A percentile compares a stretch with the other conserved stretches of the same genome.
These are phyloP conservation scores for Chlorella sp. DNA, from an alignment of 139 green algal species.

Conservation along the genomic window DNA sequence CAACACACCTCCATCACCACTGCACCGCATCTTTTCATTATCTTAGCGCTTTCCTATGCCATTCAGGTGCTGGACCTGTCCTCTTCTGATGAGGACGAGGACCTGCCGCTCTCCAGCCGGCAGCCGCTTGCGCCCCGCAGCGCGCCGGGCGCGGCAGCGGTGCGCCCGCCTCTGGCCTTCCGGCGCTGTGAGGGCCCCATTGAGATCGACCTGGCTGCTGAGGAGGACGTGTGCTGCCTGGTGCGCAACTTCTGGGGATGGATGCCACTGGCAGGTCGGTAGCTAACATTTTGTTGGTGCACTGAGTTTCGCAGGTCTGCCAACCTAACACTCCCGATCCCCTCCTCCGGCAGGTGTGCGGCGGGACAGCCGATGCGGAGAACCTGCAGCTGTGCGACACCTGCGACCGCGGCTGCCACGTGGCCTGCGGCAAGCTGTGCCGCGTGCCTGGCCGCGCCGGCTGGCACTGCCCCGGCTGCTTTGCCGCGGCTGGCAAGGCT, in stretches of 20 bases:
- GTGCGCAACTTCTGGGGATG: neutral
- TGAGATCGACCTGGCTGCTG: conserved; percentile 6
- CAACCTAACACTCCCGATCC: no score
- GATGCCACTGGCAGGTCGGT: no score
- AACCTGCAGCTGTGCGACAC: conserved; percentile 40
- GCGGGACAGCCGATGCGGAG: conserved; percentile 15
- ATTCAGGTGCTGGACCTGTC: neutral
- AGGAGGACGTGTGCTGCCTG: conserved; percentile 22
- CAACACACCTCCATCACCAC: no score
- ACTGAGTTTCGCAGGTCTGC: no score
- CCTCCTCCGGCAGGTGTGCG: conserved; percentile 6
- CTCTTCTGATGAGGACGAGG: neutral
- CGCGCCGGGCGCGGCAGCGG: neutral
- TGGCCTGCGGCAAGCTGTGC: neutral
- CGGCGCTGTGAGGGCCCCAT: neutral
- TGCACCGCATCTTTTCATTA: no score
- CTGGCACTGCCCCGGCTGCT: conserved; percentile 39
- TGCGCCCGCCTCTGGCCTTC: neutral
- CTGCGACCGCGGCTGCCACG: conserved; percentile 34
- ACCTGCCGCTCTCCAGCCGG: neutral
- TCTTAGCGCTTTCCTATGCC: neutral
- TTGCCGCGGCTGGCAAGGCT: neutral
- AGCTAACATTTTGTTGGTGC: no score
- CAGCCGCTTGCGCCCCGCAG: neutral
- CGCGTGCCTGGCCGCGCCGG: neutral